These are phyloP conservation scores for Cladorrhinum sp. DNA, from an alignment of 2,329 filamentous ascomycete species.

Conservation along the genomic window DNA sequence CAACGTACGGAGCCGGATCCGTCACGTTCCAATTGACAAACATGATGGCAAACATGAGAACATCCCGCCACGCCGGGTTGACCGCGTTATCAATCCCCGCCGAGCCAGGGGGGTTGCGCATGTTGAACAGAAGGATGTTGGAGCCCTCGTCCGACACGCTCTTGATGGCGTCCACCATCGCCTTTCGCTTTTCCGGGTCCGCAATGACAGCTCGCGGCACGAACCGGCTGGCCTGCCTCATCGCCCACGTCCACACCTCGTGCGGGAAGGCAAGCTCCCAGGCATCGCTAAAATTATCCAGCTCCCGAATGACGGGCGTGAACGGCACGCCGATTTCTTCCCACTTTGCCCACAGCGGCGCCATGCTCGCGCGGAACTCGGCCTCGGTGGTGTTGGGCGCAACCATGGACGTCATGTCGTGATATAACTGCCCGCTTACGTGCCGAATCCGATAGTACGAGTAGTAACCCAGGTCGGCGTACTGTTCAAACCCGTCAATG, in stretches of 20 bases:
- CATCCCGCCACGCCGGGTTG: conserved; percentile 15
- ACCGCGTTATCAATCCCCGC: conserved; percentile 13
- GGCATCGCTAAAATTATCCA: conserved; percentile 21
- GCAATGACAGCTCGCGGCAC: conserved; percentile 1
- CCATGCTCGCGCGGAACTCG: conserved; percentile 9
- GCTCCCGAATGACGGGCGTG: conserved; percentile 6
- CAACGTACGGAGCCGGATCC: background rate
- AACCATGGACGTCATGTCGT: conserved; percentile 17
- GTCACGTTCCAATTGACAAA: conserved; percentile 17
- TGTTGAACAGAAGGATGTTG: conserved; percentile 16
- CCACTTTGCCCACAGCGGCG: conserved; percentile 7
- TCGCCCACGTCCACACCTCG: conserved; percentile 24
- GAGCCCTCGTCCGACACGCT: conserved; percentile 13
- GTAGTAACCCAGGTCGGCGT: conserved; percentile 24
- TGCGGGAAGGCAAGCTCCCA: conserved; percentile 31
- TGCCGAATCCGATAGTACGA: conserved; percentile 22
- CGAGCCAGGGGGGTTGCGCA: conserved; percentile 11
- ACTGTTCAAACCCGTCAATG: conserved; percentile 12
- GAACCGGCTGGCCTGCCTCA: conserved; percentile 12
- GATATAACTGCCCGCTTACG: conserved; percentile 6
- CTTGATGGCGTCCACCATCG: conserved; percentile 7
- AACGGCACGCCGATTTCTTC: conserved; percentile 10
- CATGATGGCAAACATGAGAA: conserved; percentile 18
- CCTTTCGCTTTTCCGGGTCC: background rate
- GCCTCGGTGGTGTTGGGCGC: conserved; percentile 13